These are phyloP conservation scores for Amniculicola lignicola DNA, from an alignment of 495 filamentous ascomycete genomes.

Conservation along the genomic window DNA sequence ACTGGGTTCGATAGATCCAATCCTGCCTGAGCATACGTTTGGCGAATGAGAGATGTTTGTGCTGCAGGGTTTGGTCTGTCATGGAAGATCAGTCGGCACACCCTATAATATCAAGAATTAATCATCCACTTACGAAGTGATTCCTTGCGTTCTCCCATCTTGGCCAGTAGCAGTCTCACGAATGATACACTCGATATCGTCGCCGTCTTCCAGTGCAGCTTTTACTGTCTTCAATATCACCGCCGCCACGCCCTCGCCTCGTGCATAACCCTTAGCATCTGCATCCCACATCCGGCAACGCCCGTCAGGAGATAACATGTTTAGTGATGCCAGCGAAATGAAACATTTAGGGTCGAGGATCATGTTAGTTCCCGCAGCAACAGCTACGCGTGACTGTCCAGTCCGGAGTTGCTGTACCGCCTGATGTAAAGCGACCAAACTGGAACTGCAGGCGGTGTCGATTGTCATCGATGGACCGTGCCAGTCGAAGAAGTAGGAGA, in stretches of 20 bases:
- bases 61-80: neutral
- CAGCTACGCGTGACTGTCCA: neutral
- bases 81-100: no score
- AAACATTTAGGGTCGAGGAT: constrained; percentile 1
- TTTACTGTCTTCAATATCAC: constrained; percentile 43
- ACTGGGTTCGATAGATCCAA: neutral
- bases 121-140: no score
- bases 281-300: constrained; percentile 44
- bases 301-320: constrained; percentile 21
- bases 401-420: constrained; percentile 6
- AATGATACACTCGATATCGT: constrained; percentile 22
- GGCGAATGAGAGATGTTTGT: constrained; percentile 6
- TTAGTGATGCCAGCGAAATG: neutral
- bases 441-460: constrained; percentile 24
- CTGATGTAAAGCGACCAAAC: constrained; percentile 20
- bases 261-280: constrained; percentile 47
- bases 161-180: constrained; percentile 13
- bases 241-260: constrained; percentile 47
- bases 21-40: constrained; percentile 4
- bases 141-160: constrained; percentile 15
- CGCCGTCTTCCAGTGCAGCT: constrained; percentile 3
- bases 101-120: no score
- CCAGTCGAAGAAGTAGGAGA: constrained; percentile 25
- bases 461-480: constrained; percentile 19
- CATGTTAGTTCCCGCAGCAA: constrained; percentile 3